A percentile compares a stretch with the other conserved stretches of the same genome.
These are phyloP conservation scores for Hibiscus mutabilis DNA, from an alignment of 345 rosid genomes.

Conservation along the genomic window DNA sequence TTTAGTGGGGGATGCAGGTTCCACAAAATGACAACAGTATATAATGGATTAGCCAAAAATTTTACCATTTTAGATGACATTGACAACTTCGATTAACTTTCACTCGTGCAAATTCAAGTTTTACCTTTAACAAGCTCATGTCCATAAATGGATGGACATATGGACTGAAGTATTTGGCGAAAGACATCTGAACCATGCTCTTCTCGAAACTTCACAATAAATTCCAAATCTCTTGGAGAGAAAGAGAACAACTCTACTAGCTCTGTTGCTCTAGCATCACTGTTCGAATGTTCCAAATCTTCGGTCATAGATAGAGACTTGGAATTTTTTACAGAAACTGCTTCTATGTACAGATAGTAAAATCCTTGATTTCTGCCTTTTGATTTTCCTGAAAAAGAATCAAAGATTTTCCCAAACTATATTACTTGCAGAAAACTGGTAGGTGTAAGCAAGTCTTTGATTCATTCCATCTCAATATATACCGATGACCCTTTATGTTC, in stretches of 20 bases:
- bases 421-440: conserved; percentile 15
- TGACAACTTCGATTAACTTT: neutral
- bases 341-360: conserved; percentile 86
- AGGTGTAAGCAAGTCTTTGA: neutral
- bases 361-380: conserved; percentile 86
- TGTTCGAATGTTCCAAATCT: conserved; percentile 43
- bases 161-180: conserved; percentile 70
- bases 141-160: conserved; percentile 94
- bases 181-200: conserved; percentile 82
- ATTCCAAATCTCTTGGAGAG: conserved; percentile 81
- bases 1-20: neutral
- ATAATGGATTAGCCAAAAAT: neutral
- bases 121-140: conserved; percentile 97
- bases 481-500: neutral
- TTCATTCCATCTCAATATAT: neutral
- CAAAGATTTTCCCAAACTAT: conserved; percentile 1
- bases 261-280: conserved; percentile 43
- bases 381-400: conserved; percentile 65
- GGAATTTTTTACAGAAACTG: conserved; percentile 67
- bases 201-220: conserved; percentile 78
- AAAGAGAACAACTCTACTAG: conserved; percentile 67
- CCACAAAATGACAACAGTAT: neutral
- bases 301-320: conserved; percentile 47
- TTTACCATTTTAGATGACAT: neutral
- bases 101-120: neutral